A percentile compares a stretch with the other conserved stretches of the same genome.
Evolutionary conservation across 2,329 filamentous ascomycete species (phyloP).

Genomic region (Diaporthe capsici): DNA sequence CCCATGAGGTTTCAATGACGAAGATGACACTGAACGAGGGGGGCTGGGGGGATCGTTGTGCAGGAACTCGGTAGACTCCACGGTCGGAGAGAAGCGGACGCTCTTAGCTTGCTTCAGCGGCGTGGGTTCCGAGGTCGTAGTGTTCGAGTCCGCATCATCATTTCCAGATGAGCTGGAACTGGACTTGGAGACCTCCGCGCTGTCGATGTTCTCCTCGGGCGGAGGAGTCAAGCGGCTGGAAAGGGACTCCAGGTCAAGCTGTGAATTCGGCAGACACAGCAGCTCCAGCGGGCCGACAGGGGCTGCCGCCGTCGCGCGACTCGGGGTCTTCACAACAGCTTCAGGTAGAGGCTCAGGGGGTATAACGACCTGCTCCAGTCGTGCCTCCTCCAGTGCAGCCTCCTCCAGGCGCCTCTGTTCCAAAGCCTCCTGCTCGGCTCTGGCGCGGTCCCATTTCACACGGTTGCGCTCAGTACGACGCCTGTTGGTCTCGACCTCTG

Average conservation of each 20-base stretch:
- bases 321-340: not conserved
- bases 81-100: slow-evolving; percentile 78
- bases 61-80: slow-evolving; percentile 75
- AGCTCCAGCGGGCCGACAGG: slow-evolving; percentile 64
- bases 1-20: not conserved
- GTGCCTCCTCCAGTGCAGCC: slow-evolving; percentile 50
- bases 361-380: not conserved
- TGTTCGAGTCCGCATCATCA: slow-evolving; percentile 40
- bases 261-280: slow-evolving; percentile 70
- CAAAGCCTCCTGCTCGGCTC: slow-evolving; percentile 86
- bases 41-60: slow-evolving; percentile 66
- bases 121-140: slow-evolving; percentile 38
- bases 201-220: slow-evolving; percentile 30
- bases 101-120: slow-evolving; percentile 68
- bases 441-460: slow-evolving; percentile 93
- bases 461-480: slow-evolving; percentile 85
- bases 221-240: not conserved
- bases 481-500: slow-evolving; percentile 83
- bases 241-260: slow-evolving; percentile 49
- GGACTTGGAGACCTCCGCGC: slow-evolving; percentile 27
- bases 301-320: slow-evolving; percentile 40
- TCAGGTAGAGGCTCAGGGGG: not conserved
- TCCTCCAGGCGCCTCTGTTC: slow-evolving; percentile 73
- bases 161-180: slow-evolving; percentile 39
- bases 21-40: slow-evolving; percentile 42